Conservation (phyloP, 225 moss, liverwort and hornwort genomes). For the Physcomitrium patens region DNA sequence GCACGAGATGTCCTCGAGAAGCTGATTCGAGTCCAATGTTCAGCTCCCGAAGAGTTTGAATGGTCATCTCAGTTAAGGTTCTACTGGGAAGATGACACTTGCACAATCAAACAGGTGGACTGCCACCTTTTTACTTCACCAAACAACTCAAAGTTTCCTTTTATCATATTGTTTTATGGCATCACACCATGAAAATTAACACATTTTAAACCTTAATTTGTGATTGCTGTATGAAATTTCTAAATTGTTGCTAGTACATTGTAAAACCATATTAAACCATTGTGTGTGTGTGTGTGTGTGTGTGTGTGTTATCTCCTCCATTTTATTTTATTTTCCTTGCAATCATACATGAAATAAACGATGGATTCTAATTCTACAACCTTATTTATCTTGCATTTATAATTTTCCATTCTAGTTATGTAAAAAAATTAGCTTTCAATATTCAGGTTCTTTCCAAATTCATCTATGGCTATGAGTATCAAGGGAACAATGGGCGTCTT, state of each 20-base stretch:
- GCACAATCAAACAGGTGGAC: constrained; percentile 70
- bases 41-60: constrained; percentile 76
- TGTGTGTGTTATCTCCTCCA: too few relatives aligned
- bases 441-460: constrained; percentile 75
- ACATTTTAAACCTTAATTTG: too few relatives aligned
- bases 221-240: too few relatives aligned
- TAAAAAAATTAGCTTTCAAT: background rate
- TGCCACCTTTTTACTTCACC: background rate
- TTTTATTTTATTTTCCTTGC: too few relatives aligned
- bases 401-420: background rate
- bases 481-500: constrained; percentile 84
- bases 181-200: background rate
- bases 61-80: constrained; percentile 87
- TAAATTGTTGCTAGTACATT: too few relatives aligned
- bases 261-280: too few relatives aligned
- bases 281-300: too few relatives aligned
- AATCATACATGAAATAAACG: too few relatives aligned
- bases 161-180: too few relatives aligned
- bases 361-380: too few relatives aligned
- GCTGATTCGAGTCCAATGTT: constrained; percentile 70
- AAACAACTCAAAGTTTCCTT: too few relatives aligned
- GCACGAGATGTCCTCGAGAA: constrained; percentile 85
- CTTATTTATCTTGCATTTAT: too few relatives aligned
- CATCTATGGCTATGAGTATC: constrained; percentile 76
- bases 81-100: constrained; percentile 81